Evolutionary conservation across 345 rosid species (phyloP), one percentile per base, ranked within the genome.

Genomic region (Aethionema arabicum): DNA sequence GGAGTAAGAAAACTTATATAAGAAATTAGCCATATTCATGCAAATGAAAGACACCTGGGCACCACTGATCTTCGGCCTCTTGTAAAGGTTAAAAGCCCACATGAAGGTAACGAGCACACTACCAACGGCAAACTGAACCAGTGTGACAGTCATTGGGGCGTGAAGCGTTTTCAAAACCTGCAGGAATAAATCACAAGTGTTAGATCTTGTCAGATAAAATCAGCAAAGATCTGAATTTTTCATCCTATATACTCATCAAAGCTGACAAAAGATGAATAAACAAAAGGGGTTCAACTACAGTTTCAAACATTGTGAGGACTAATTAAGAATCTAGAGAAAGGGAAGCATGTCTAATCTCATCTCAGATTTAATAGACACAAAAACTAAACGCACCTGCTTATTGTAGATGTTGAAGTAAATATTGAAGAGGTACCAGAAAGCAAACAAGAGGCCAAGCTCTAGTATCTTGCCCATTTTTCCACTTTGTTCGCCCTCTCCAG

Each of bases 401-500:
- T 95, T 90, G 78, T 95, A 95, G 66, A 95, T 95, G 74, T 95
- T 95, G 93, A 95, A 95, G 92, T 90, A 90, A 78, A 90, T 95
- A 66, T 95, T 95, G 73, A 95, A 95, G 52, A 95, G 72, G 72
- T 69, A 83, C 99, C 99, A 95, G 7, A 90, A 51, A 32, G 88
- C 97, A 70, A 93, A 87, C 78, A 90, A 50, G 71, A 77, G 60
- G 40, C 95, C 96, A 33, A 90, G 91, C 82, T 74, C 85, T 11
- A 86, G 33, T 8, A 78, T 83, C 85, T 65, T 83, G 10, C 2
- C 3, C 35, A 84, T 5, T 52, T 69, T 71, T 3, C 70, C 72
- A n/a, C 82, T 52, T 49, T 76, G 67, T n/a, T 80, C 78, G 2
- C 63, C 85, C 8, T 79, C 90, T 9, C 69, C 83, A 14, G 83